Base-by-base conservation (phyloP, 2,329 filamentous ascomycete species). In the Thielaviopsis euricoi region DNA sequence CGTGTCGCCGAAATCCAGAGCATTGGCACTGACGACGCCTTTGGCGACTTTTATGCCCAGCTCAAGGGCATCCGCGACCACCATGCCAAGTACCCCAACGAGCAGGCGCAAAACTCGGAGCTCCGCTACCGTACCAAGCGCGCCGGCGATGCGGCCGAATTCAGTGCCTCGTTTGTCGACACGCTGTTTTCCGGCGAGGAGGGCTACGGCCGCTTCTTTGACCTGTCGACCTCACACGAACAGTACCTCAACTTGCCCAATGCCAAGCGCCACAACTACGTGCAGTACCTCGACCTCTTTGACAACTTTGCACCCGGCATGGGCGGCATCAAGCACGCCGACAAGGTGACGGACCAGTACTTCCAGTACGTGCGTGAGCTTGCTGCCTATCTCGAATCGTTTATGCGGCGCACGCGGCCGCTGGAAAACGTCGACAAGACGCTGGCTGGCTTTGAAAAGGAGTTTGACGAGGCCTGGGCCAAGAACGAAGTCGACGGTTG, bases 151-250 rank as follows among this genome's bases (percentile, higher is more conserved):
- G 83, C 85, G 62, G 80, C 82, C 54, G 59, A 58, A 40, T 55
- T 58, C 37, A 51, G 25, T 25, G 59, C 56, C 21, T 81, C 85
- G 52, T 81, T 90, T 56, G 84, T 96, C 53, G 91, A 97, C 67
- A 82, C 82, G 59, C 86, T 97, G 75, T 98, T 98, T 70, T 95
- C 89, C 0, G 93, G 93, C 61, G 94, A 98, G 71, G 93, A 98
- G 70, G 86, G 85, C 0, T 96, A 86, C 66, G 93, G 93, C 50
- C 86, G 89, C 64, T 98, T 88, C 71, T 87, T 98, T 66, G 93
- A 98, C 69, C 73, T 98, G 52, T 91, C 86, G 19, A 79, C 76
- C 46, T 80, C 83, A 63, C 90, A 97, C 70, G 91, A 97, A 66
- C 77, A 86, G 15, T 98, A 89, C 67, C 77, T 96, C 61, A 98